phyloP scores from a whole-genome alignment of 257 asterid species.

The Solanum corneliomulleri region DNA sequence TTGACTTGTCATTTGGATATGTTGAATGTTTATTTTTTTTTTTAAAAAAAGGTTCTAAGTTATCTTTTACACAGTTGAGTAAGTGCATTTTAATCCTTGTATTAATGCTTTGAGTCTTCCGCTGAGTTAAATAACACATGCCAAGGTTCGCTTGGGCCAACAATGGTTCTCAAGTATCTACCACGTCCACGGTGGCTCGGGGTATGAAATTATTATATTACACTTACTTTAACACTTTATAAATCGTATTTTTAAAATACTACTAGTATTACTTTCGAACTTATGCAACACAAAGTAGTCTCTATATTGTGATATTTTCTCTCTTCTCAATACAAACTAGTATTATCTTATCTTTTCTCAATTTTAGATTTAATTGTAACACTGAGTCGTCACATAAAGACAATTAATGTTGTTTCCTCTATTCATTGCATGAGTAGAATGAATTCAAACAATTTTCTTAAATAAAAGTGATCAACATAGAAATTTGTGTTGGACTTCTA shows the following conservation, averaged over 20 bases:
- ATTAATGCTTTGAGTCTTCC: too few species aligned
- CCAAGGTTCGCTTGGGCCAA: too few species aligned
- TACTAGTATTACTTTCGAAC: not conserved
- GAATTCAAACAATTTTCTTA: not conserved
- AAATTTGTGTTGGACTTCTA: not conserved
- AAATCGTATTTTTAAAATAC: too few species aligned
- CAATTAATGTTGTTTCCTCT: not conserved
- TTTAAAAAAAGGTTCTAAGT: too few species aligned
- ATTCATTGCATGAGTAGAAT: not conserved
- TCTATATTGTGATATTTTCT: not conserved
- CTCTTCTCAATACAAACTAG: not conserved
- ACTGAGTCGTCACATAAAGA: accelerated
- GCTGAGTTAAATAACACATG: too few species aligned
- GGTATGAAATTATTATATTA: too few species aligned
- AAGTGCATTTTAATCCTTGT: too few species aligned
- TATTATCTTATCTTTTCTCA: not conserved
- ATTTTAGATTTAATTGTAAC: not conserved
- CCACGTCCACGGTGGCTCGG: too few species aligned
- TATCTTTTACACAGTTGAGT: too few species aligned
- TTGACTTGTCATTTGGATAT: too few species aligned
- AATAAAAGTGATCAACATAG: not conserved
- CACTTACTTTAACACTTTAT: not conserved
- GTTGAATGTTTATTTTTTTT: too few species aligned
- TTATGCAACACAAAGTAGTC: not conserved
- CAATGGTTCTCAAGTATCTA: too few species aligned